Percentiles rank a stretch among this genome's conserved stretches.
Conservation (phyloP, 164 flowering plant species). For the Kalanchoe fedtschenkoi region DNA sequence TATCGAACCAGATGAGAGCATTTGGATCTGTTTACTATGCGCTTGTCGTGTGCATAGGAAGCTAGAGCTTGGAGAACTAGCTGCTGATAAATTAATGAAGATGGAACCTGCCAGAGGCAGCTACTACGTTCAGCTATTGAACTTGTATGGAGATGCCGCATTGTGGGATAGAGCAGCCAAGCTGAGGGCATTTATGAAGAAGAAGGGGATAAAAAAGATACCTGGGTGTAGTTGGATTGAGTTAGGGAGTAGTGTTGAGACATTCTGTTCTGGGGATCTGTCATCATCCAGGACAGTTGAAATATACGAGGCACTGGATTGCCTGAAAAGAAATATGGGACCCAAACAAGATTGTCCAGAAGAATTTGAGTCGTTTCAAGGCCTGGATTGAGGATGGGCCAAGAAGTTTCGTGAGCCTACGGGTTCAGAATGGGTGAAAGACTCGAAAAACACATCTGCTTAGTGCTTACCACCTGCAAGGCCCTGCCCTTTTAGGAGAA, state of each 20-base stretch:
- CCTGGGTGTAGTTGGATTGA: constrained; percentile 71
- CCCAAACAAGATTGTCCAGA: constrained; percentile 10
- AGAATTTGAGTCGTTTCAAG: not conserved
- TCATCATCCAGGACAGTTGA: constrained; percentile 27
- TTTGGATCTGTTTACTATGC: constrained; percentile 40
- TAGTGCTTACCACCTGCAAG: too few species aligned
- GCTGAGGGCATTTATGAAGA: constrained; percentile 32
- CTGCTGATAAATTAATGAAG: constrained; percentile 24
- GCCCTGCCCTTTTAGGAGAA: too few species aligned
- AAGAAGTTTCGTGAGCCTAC: not conserved
- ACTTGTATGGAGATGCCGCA: constrained; percentile 41
- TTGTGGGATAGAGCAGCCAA: constrained; percentile 34
- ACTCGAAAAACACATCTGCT: too few species aligned
- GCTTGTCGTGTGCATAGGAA: constrained; percentile 30
- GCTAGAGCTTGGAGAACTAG: constrained; percentile 43
- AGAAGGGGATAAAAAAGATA: constrained; percentile 37
- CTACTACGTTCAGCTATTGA: constrained; percentile 31
- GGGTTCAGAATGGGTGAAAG: too few species aligned
- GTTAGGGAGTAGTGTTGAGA: constrained; percentile 21
- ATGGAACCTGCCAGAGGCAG: constrained; percentile 34
- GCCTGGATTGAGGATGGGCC: not conserved
- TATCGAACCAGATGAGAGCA: constrained; percentile 32
- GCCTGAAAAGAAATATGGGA: constrained; percentile 29
- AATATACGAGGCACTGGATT: constrained; percentile 21
- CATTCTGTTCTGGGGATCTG: constrained; percentile 40